phyloP scores from a whole-genome alignment of 345 rosid genomes.

The Arabidopsis suecica region DNA sequence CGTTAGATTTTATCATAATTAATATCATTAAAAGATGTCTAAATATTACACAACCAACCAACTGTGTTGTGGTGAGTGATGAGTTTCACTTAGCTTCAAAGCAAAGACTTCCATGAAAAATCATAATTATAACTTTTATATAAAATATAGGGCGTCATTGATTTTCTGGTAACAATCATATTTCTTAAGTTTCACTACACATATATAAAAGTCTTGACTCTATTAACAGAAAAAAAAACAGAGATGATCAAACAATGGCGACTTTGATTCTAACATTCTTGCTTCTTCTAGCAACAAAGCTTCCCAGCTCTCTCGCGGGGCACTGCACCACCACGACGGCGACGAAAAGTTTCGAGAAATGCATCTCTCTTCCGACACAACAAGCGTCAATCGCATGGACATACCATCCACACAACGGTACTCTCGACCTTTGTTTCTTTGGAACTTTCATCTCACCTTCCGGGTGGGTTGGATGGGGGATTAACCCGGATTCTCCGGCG shows the following conservation, averaged over 20 bases:
- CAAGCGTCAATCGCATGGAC: slow-evolving; percentile 98
- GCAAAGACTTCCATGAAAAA: slow-evolving; percentile 46
- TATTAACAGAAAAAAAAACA: neutral
- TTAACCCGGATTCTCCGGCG: slow-evolving; percentile 65
- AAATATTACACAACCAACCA: slow-evolving; percentile 47
- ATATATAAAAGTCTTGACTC: neutral
- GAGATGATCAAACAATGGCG: slow-evolving; percentile 33
- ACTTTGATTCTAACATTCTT: slow-evolving; percentile 36
- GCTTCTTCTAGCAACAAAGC: slow-evolving; percentile 40
- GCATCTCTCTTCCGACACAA: slow-evolving; percentile 84
- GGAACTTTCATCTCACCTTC: slow-evolving; percentile 96
- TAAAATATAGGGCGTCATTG: neutral
- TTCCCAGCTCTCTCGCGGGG: slow-evolving; percentile 45
- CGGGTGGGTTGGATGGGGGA: slow-evolving; percentile 96
- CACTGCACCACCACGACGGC: slow-evolving; percentile 68
- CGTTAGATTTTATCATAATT: slow-evolving; percentile 33
- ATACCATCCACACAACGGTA: slow-evolving; percentile 74
- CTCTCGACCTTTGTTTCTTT: slow-evolving; percentile 85
- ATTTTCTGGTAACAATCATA: slow-evolving; percentile 30
- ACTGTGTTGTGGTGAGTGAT: slow-evolving; percentile 30
- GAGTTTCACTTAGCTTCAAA: slow-evolving; percentile 56
- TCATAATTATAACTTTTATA: slow-evolving; percentile 19
- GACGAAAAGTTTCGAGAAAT: slow-evolving; percentile 68
- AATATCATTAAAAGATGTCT: slow-evolving; percentile 26
- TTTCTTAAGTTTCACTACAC: neutral